Conservation (phyloP, 2,329 filamentous ascomycete genomes). For the Moelleriella libera region DNA sequence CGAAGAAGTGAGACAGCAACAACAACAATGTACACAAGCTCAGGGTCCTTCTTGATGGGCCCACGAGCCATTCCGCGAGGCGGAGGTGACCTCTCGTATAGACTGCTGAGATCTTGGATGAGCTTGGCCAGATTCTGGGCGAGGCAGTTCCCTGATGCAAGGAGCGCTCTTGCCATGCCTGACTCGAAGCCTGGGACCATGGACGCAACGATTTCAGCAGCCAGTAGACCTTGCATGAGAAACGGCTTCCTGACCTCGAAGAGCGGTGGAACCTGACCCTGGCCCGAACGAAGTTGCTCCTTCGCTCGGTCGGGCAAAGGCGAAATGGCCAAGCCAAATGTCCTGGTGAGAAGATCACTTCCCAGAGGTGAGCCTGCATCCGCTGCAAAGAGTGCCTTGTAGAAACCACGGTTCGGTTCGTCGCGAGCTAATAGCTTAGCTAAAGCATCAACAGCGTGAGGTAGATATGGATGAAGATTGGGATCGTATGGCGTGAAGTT, state of each 20-base stretch:
- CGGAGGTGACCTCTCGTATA: conserved; percentile 29
- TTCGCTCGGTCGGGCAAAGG: conserved; percentile 57
- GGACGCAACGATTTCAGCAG: conserved; percentile 74
- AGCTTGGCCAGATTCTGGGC: conserved; percentile 66
- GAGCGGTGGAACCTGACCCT: conserved; percentile 46
- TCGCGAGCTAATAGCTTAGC: conserved; percentile 87
- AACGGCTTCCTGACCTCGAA: conserved; percentile 77
- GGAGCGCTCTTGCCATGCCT: conserved; percentile 63
- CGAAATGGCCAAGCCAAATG: conserved; percentile 77
- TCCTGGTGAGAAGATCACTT: conserved; percentile 69
- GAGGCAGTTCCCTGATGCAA: conserved; percentile 73
- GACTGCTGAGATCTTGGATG: conserved; percentile 55
- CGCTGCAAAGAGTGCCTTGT: conserved; percentile 65
- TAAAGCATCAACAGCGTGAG: conserved; percentile 75
- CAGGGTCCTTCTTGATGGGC: conserved; percentile 28
- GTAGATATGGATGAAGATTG: conserved; percentile 70
- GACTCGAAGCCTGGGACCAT: conserved; percentile 59
- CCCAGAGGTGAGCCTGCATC: conserved; percentile 51
- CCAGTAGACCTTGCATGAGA: conserved; percentile 81
- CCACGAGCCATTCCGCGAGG: conserved; percentile 17
- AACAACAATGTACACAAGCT: conserved; percentile 49
- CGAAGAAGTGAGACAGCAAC: conserved; percentile 55
- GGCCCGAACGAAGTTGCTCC: conserved; percentile 30
- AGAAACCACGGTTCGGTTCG: conserved; percentile 80
- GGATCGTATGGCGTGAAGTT: conserved; percentile 76